Evolutionary conservation across 2,329 filamentous ascomycete genomes (phyloP).

Genomic region (Ascochyta viciae-villosae): DNA sequence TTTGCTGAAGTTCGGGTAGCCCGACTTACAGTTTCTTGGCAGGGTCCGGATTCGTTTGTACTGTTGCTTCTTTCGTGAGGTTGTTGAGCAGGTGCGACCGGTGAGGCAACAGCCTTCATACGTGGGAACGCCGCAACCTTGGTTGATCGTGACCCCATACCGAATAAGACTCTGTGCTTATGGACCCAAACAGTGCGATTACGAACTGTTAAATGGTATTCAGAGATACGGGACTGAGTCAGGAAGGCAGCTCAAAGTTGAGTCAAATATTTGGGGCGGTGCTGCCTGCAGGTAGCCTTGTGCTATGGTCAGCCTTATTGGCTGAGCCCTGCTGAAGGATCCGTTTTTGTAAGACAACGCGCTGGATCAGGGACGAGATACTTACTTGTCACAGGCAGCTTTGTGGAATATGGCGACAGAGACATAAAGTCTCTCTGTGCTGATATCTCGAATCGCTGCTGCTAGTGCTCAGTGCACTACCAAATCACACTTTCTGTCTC

Average conservation of each 20-base stretch:
- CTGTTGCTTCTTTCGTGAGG: constrained; percentile 16
- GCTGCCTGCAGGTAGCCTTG: constrained; percentile 42
- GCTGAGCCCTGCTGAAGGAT: constrained; percentile 12
- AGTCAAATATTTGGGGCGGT: constrained; percentile 30
- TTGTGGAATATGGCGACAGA: neutral
- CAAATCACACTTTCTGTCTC: too few relatives aligned
- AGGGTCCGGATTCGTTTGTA: constrained; percentile 13
- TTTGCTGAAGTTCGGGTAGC: neutral
- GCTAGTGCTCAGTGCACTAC: neutral
- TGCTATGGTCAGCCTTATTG: constrained; percentile 24
- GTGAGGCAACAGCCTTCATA: constrained; percentile 26
- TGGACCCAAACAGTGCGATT: neutral
- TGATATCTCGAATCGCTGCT: neutral
- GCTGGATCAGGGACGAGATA: neutral
- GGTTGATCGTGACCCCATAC: constrained; percentile 40
- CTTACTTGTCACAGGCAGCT: neutral
- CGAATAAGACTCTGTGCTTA: constrained; percentile 2
- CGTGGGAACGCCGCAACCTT: constrained; percentile 27
- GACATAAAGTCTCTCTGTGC: neutral
- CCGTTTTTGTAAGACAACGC: neutral
- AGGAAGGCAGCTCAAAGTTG: constrained; percentile 22
- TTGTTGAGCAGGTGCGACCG: constrained; percentile 15
- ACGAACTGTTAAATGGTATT: constrained; percentile 10
- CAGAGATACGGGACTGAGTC: constrained; percentile 23
- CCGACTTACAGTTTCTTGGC: constrained; percentile 17